A percentile compares a stretch with the other conserved stretches of the same genome.
phyloP scores from a whole-genome alignment of 2,329 filamentous ascomycete genomes.

The Ophiostoma sp. region DNA sequence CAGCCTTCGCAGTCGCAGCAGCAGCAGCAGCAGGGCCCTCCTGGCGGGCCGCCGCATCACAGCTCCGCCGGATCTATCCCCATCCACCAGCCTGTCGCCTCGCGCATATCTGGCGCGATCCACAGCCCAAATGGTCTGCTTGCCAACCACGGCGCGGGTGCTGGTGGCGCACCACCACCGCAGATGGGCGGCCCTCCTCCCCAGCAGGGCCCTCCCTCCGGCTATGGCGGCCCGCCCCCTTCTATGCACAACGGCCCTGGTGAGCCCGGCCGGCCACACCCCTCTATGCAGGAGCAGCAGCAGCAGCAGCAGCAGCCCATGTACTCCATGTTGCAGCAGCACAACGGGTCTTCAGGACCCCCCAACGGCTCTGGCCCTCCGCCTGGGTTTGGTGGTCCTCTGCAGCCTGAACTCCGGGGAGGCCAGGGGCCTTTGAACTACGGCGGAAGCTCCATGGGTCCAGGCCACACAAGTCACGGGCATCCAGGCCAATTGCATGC shows the following conservation, averaged over 20 bases:
- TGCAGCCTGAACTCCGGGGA: slow-evolving; percentile 55
- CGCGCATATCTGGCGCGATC: slow-evolving; percentile 72
- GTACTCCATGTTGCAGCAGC: slow-evolving; percentile 50
- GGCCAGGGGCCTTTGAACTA: slow-evolving; percentile 58
- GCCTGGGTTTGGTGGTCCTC: slow-evolving; percentile 64
- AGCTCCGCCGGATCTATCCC: slow-evolving; percentile 83
- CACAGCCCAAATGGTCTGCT: slow-evolving; percentile 89
- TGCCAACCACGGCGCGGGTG: slow-evolving; percentile 56
- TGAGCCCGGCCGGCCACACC: slow-evolving; percentile 35
- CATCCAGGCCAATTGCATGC: background rate
- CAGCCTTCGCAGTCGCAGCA: slow-evolving; percentile 19
- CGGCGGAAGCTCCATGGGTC: slow-evolving; percentile 38
- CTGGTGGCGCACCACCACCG: slow-evolving; percentile 34
- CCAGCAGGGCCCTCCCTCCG: slow-evolving; percentile 46
- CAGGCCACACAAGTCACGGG: slow-evolving; percentile 36
- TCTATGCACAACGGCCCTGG: slow-evolving; percentile 46
- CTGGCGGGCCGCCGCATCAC: slow-evolving; percentile 66
- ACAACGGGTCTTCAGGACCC: slow-evolving; percentile 42
- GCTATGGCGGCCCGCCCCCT: slow-evolving; percentile 44
- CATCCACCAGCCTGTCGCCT: slow-evolving; percentile 89
- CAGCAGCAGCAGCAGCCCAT: slow-evolving; percentile 46
- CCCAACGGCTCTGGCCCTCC: slow-evolving; percentile 52
- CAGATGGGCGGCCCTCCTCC: slow-evolving; percentile 44
- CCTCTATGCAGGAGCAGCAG: slow-evolving; percentile 24
- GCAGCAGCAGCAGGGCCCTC: slow-evolving; percentile 22